Evolutionary conservation across 1,139 yeast species (phyloP).

Genomic region (Magnusiomyces paraingens): DNA sequence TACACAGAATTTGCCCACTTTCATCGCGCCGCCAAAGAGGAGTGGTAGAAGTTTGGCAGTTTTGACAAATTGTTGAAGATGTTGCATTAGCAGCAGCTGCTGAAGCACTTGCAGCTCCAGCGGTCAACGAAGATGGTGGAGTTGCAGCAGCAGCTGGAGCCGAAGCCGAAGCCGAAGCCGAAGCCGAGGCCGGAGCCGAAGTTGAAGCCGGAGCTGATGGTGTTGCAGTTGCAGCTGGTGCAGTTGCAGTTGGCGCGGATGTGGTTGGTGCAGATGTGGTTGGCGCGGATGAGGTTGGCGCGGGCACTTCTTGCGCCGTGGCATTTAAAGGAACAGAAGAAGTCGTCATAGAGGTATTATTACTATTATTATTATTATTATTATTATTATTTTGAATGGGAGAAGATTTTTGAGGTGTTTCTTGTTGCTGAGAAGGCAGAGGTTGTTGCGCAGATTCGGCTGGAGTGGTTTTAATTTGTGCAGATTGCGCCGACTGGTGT

Average conservation of each 20-base stretch:
- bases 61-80: conserved; percentile 62
- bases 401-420: neutral
- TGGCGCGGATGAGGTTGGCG: no score
- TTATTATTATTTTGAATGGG: neutral
- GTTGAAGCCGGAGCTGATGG: neutral
- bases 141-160: neutral
- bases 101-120: neutral
- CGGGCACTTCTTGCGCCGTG: no score
- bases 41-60: conserved; percentile 85
- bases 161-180: neutral
- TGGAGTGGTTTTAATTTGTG: neutral
- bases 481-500: neutral
- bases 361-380: neutral
- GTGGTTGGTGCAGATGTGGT: no score
- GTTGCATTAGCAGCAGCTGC: conserved; percentile 4
- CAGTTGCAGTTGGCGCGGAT: neutral
- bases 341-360: no score
- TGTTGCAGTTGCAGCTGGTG: neutral
- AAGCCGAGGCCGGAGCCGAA: neutral
- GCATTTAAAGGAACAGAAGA: no score
- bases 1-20: conserved; percentile 84
- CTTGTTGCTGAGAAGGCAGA: neutral
- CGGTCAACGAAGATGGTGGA: neutral
- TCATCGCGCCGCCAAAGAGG: conserved; percentile 95
- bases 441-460: neutral